Evolutionary conservation across 2,329 filamentous ascomycete species (phyloP).

Genomic region (Pyrenochaeta sp.): DNA sequence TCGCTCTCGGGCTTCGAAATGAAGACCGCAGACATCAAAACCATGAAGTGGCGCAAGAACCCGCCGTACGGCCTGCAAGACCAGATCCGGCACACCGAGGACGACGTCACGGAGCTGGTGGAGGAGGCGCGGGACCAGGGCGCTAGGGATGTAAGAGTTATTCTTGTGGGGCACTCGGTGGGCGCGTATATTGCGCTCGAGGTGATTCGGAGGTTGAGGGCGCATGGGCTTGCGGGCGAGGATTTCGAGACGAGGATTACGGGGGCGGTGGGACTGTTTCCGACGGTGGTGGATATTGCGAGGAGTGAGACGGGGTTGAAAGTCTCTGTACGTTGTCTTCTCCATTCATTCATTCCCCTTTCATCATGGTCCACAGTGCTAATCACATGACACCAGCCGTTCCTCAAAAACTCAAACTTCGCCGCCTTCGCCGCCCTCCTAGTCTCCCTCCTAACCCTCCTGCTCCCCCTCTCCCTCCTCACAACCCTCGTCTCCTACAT

Average conservation of each 20-base stretch:
- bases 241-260: constrained; percentile 33
- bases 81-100: constrained; percentile 59
- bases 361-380: too few species aligned
- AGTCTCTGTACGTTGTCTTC: constrained; percentile 43
- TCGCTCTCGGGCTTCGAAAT: constrained; percentile 55
- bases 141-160: constrained; percentile 37
- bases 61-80: constrained; percentile 55
- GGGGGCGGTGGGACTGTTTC: constrained; percentile 53
- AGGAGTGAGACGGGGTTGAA: constrained; percentile 53
- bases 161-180: constrained; percentile 57
- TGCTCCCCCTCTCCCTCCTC: constrained; percentile 52
- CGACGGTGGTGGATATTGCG: constrained; percentile 57
- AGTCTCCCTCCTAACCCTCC: constrained; percentile 51
- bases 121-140: constrained; percentile 27
- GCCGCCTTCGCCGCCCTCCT: constrained; percentile 43
- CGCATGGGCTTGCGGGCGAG: constrained; percentile 26
- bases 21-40: constrained; percentile 25
- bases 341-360: background rate
- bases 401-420: constrained; percentile 36
- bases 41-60: constrained; percentile 26
- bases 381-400: constrained; percentile 23
- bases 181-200: constrained; percentile 57
- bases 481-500: constrained; percentile 51
- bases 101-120: constrained; percentile 52
- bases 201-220: constrained; percentile 44